Percentiles rank a stretch among this genome's conserved stretches.
Conservation (phyloP, 176 grass and related monocot genomes). For the Juncus effusus region DNA sequence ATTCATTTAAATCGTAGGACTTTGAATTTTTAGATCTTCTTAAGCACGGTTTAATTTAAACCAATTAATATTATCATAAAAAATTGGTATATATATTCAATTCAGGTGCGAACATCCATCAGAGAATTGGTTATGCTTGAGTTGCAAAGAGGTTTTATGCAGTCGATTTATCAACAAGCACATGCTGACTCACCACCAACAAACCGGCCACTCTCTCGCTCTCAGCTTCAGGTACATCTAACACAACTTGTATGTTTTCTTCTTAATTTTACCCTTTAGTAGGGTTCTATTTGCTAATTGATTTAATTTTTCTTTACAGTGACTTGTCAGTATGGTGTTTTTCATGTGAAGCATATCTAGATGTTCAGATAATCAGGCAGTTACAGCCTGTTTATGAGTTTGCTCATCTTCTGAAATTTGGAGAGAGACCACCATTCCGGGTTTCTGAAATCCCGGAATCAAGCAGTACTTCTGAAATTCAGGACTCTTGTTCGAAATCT, state of each 20-base stretch:
- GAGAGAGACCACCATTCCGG: constrained; percentile 57
- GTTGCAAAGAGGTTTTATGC: constrained; percentile 90
- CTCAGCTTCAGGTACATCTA: constrained; percentile 70
- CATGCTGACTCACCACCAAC: constrained; percentile 76
- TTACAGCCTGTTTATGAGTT: constrained; percentile 75
- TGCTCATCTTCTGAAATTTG: constrained; percentile 88
- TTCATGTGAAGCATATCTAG: constrained; percentile 81
- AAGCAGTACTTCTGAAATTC: constrained; percentile 24
- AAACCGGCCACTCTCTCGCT: constrained; percentile 66
- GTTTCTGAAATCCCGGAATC: constrained; percentile 45
- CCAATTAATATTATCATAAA: neutral
- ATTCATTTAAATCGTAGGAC: too few species aligned
- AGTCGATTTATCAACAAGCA: constrained; percentile 97
- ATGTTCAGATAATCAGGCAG: constrained; percentile 71
- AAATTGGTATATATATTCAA: neutral
- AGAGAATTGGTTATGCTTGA: constrained; percentile 93
- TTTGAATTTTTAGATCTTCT: too few species aligned
- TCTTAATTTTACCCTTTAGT: neutral
- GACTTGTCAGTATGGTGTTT: constrained; percentile 97
- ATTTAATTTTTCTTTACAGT: constrained; percentile 32
- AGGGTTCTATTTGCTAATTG: too few species aligned
- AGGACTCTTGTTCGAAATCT: constrained; percentile 39
- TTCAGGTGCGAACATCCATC: constrained; percentile 74
- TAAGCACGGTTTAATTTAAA: neutral
- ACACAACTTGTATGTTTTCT: neutral